Evolutionary conservation across 352 stramenopile genomes (phyloP).

Genomic region (Plasmopara muralis): DNA sequence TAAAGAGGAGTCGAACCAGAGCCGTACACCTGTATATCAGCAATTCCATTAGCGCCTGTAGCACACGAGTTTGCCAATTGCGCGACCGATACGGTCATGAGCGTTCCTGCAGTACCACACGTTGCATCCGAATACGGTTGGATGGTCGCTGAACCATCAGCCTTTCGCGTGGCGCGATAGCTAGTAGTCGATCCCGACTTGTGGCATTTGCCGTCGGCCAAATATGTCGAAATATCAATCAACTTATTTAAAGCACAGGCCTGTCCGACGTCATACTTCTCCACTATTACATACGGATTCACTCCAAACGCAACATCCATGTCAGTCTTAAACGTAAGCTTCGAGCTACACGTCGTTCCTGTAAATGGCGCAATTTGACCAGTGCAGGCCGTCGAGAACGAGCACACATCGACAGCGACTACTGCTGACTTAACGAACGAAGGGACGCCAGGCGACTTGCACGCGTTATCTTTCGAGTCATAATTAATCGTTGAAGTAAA

Average conservation of each 20-base stretch:
- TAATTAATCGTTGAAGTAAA: background rate
- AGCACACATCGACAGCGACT: background rate
- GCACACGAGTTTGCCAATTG: slow-evolving; percentile 3
- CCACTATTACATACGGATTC: slow-evolving; percentile 8
- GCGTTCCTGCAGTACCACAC: background rate
- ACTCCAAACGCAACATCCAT: slow-evolving; percentile 1
- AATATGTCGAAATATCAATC: slow-evolving; percentile 4
- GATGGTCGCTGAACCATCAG: slow-evolving; percentile 1
- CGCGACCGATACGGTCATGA: background rate
- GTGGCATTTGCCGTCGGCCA: slow-evolving; percentile 16
- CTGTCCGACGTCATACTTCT: slow-evolving; percentile 1
- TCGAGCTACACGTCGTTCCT: slow-evolving; percentile 2
- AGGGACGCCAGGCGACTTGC: background rate
- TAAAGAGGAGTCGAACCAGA: background rate
- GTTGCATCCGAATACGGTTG: slow-evolving; percentile 1
- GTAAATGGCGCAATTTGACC: background rate
- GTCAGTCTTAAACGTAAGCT: slow-evolving; percentile 1
- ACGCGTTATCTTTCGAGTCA: background rate
- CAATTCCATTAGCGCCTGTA: background rate
- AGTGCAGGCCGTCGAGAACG: background rate
- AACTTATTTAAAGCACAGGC: slow-evolving; percentile 1
- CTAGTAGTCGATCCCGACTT: slow-evolving; percentile 1
- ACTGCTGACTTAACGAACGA: background rate
- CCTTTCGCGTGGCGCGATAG: background rate
- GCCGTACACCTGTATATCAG: slow-evolving; percentile 1